phyloP scores from a whole-genome alignment of 1,284 basidiomycete species.

The Puccinia polysora region DNA sequence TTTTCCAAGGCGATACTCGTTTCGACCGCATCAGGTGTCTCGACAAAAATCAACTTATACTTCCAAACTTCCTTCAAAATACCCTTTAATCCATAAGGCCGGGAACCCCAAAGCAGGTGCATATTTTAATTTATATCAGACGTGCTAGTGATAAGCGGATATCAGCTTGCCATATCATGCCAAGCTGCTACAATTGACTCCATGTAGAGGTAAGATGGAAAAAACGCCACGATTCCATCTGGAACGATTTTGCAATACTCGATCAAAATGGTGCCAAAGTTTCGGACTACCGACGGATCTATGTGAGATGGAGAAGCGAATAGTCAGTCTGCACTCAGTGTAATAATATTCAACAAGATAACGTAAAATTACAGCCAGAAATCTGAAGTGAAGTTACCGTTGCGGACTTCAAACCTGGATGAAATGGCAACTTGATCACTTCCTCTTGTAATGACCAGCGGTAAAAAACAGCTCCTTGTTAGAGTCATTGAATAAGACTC shows the following conservation, averaged over 20 bases:
- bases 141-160: neutral
- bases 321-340: neutral
- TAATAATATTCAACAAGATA: neutral
- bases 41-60: conserved; percentile 98
- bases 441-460: conserved; percentile 94
- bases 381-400: conserved; percentile 54
- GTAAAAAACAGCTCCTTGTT: conserved; percentile 91
- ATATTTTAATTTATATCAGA: too few species aligned
- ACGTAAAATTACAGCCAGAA: neutral
- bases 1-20: conserved; percentile 97
- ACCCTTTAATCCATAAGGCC: conserved; percentile 60
- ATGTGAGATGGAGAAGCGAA: neutral
- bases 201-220: conserved; percentile 99
- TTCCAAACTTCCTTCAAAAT: conserved; percentile 99
- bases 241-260: conserved; percentile 97
- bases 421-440: conserved; percentile 98
- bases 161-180: conserved; percentile 87
- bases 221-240: conserved; percentile 99
- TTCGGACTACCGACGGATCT: conserved; percentile 95
- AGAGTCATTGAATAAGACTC: conserved; percentile 98
- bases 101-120: neutral
- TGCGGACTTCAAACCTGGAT: conserved; percentile 98
- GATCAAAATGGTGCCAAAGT: conserved; percentile 95
- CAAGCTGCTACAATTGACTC: conserved; percentile 98
- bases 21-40: conserved; percentile 98